Percentiles rank a stretch among this genome's conserved stretches.
These are phyloP conservation scores for Zoysia japonica DNA, from an alignment of 176 grass and related monocot genomes.

Conservation along the genomic window DNA sequence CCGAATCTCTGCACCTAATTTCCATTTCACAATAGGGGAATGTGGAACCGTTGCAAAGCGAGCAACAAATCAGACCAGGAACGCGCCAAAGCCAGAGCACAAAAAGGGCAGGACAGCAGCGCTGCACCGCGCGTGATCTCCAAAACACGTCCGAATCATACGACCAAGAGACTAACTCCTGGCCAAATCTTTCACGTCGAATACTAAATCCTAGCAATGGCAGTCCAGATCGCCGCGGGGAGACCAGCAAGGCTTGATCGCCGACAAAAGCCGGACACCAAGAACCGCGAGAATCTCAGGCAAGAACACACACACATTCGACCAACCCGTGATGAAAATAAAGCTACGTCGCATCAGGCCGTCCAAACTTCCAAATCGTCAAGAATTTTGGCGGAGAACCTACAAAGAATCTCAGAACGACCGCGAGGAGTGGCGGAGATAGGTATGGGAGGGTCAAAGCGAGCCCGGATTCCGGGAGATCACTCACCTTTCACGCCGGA, in stretches of 20 bases:
- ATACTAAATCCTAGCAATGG: neutral
- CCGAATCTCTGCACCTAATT: neutral
- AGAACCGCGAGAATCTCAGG: neutral
- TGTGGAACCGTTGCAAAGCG: neutral
- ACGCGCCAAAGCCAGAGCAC: neutral
- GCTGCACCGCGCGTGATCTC: neutral
- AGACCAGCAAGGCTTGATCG: neutral
- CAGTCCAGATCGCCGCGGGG: neutral
- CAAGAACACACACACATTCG: neutral
- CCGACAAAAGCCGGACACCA: neutral
- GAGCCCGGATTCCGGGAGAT: neutral
- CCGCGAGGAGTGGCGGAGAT: neutral
- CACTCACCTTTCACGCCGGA: slow-evolving; percentile 20
- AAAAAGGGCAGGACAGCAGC: neutral
- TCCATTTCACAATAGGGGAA: neutral
- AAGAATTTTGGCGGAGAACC: neutral
- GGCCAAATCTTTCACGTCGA: neutral
- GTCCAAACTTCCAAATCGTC: neutral
- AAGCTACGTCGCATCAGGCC: neutral
- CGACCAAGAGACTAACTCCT: neutral
- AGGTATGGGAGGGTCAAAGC: neutral
- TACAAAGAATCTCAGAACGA: neutral
- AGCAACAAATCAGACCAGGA: neutral
- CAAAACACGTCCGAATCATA: neutral
- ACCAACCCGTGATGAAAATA: neutral